Evolutionary conservation across 106 monocot genomes (phyloP).

Genomic region (Apostasia ramifera): DNA sequence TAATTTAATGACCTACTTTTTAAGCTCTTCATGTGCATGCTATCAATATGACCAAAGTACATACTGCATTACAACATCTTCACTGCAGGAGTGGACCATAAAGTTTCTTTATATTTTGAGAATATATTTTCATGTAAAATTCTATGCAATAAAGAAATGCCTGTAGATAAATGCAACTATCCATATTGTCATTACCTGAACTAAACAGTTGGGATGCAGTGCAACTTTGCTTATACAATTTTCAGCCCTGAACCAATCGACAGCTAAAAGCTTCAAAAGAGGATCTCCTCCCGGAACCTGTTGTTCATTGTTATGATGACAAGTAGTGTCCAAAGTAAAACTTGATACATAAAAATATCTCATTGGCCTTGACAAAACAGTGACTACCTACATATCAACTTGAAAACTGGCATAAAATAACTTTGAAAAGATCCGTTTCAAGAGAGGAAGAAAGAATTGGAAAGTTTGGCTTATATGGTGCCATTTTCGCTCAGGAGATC

Average conservation of each 20-base stretch:
- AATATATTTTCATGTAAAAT: not conserved
- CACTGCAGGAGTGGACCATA: not conserved
- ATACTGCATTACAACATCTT: not conserved
- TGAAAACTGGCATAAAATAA: too few relatives aligned
- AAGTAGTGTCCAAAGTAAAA: not conserved
- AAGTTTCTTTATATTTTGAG: not conserved
- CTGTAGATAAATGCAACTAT: not conserved
- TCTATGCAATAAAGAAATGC: not conserved
- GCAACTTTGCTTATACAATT: slow-evolving; percentile 50
- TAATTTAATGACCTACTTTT: too few relatives aligned
- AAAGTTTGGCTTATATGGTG: too few relatives aligned
- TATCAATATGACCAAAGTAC: too few relatives aligned
- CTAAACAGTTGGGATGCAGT: slow-evolving; percentile 66
- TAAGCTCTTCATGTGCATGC: too few relatives aligned
- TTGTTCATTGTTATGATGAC: not conserved
- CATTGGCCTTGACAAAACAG: not conserved
- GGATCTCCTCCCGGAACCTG: slow-evolving; percentile 87
- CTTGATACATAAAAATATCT: not conserved
- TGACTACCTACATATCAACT: not conserved
- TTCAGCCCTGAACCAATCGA: slow-evolving; percentile 84
- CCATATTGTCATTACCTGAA: slow-evolving; percentile 53
- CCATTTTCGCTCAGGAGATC: too few relatives aligned
- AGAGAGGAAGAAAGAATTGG: too few relatives aligned
- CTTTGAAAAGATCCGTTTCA: too few relatives aligned
- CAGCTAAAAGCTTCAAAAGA: slow-evolving; percentile 83